Evolutionary conservation across 345 rosid genomes (phyloP).

Genomic region (Balakata baccata): DNA sequence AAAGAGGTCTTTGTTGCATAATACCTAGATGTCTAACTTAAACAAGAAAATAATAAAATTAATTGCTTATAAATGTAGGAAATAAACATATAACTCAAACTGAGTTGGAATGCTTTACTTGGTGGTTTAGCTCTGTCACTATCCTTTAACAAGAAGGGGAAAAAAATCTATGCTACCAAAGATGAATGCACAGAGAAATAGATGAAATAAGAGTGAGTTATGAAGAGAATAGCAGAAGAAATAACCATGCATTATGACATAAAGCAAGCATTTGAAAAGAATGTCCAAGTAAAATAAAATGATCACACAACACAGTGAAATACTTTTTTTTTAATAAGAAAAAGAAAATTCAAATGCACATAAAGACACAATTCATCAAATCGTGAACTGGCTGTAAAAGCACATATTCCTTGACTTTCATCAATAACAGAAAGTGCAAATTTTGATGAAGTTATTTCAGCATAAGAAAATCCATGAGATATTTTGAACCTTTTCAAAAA

Average conservation of each 20-base stretch:
- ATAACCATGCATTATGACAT: background rate
- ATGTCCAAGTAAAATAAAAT: background rate
- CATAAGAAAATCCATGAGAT: background rate
- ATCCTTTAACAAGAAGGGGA: background rate
- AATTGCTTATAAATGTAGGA: background rate
- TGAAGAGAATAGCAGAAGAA: background rate
- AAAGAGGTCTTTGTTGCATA: background rate
- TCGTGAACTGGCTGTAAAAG: background rate
- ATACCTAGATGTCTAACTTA: background rate
- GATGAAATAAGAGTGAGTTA: background rate
- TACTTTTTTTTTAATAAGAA: background rate
- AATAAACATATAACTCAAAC: background rate
- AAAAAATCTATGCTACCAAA: no score
- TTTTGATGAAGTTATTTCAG: background rate
- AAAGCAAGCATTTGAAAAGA: background rate
- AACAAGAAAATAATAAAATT: background rate
- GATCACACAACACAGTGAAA: background rate
- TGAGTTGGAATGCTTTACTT: background rate
- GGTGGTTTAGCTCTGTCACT: background rate
- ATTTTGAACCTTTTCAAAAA: background rate
- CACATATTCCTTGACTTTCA: background rate
- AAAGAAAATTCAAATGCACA: background rate
- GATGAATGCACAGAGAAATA: background rate
- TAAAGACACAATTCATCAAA: background rate
- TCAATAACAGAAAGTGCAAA: background rate